Evolutionary conservation across 768 basidiomycete species (phyloP), one percentile per base, ranked within the genome.

Genomic region (Amanita polypyramis): DNA sequence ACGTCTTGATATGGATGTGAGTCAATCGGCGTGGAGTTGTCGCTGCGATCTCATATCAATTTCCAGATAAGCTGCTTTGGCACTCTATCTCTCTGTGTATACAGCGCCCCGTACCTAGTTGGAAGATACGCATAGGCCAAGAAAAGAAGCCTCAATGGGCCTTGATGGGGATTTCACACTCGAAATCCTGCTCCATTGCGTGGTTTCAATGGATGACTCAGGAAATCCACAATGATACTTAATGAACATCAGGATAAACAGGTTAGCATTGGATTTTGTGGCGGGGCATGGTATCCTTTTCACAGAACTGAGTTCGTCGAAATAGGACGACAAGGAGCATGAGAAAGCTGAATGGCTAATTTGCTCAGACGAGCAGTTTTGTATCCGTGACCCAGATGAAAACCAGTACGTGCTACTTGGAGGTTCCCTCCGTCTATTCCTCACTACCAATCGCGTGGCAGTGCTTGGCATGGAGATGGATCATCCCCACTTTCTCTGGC

Each of bases 31-130:
- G 1, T 4, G 14, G 5, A 4, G 11, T 12, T 9, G 12, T 2
- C 23, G 39, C 39, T 4, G 8, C 12, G 25, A 27, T 21, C 37
- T 38, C 17, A 38, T 20, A 10, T 38, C 37, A 38, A 38, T 8
- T 38, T 4, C 29, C 23, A 33, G 27, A 19, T 33, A 14, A 50
- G 52, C 52, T 53, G 52, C 45, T 38, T 46, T 17, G 54, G 35
- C 23, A 43, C 45, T 19, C 34, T 41, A n/a, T 52, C 34, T 30
- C 45, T 52, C 34, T 52, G 32, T n/a, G 49, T 52, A 8, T 25
- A 43, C 41, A 54, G 27, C 34, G 52, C 44, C 27, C 54, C 44
- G 32, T 51, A 21, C 36, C 39, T 48, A 11, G 43, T 43, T 42
- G 35, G 43, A 9, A n/a, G n/a, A n/a, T n/a, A n/a, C n/a, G n/a